These are phyloP conservation scores for Komagataella populi DNA, from an alignment of 805 yeast species.

Conservation along the genomic window DNA sequence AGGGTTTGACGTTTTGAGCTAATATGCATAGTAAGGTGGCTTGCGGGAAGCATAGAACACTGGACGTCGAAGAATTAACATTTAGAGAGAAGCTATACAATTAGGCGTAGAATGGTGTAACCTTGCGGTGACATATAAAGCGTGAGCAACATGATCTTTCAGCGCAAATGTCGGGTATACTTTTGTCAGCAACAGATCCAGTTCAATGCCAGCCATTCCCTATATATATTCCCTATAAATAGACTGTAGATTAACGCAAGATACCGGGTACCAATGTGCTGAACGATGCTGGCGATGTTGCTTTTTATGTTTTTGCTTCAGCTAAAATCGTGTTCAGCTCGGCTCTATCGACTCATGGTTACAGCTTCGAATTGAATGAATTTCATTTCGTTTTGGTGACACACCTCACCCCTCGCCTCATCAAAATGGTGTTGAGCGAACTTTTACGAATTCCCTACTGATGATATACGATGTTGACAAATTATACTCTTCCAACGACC, in stretches of 20 bases:
- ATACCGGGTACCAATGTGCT: not conserved
- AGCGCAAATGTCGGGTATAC: no score
- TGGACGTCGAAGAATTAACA: not conserved
- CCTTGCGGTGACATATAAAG: no score
- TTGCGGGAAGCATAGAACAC: not conserved
- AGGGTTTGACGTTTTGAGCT: not conserved
- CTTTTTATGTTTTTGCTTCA: no score
- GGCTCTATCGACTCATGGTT: not conserved
- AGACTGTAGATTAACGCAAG: not conserved
- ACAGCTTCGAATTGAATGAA: not conserved
- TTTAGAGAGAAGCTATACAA: not conserved
- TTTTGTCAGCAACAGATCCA: no score
- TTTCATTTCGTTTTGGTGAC: not conserved
- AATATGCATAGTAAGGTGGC: not conserved
- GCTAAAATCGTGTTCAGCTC: not conserved
- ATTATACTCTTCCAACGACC: not conserved
- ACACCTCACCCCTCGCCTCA: not conserved
- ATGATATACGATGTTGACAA: not conserved
- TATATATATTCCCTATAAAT: no score
- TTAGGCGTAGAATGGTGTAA: no score
- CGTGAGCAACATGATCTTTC: no score
- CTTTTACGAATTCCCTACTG: not conserved
- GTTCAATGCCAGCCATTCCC: no score
- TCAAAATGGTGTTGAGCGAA: not conserved
- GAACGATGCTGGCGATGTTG: not conserved